Percentiles rank a stretch among this genome's conserved stretches.
Conservation (phyloP, 495 filamentous ascomycete species). For the Penicillium longicatenatum region DNA sequence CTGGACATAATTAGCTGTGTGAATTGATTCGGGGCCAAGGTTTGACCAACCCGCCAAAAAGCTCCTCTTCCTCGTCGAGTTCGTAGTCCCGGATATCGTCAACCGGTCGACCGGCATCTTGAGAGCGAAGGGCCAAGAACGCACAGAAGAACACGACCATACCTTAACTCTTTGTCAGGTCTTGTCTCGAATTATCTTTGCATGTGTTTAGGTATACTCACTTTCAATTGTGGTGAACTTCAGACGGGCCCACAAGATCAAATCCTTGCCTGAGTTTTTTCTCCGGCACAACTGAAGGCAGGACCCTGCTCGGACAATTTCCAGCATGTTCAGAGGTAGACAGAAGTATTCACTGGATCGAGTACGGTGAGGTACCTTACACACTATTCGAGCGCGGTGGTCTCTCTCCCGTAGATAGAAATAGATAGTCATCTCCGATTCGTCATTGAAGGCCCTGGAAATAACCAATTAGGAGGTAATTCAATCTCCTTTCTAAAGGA, state of each 20-base stretch:
- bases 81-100: slow-evolving; percentile 59
- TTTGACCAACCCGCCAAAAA: slow-evolving; percentile 66
- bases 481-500: not conserved
- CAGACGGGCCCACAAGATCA: slow-evolving; percentile 57
- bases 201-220: slow-evolving; percentile 28
- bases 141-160: slow-evolving; percentile 81
- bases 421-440: slow-evolving; percentile 52
- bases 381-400: slow-evolving; percentile 59
- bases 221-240: slow-evolving; percentile 61
- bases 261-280: slow-evolving; percentile 40
- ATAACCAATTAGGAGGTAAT: slow-evolving; percentile 3
- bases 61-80: slow-evolving; percentile 61
- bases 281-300: slow-evolving; percentile 58
- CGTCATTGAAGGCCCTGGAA: slow-evolving; percentile 37
- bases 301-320: slow-evolving; percentile 52
- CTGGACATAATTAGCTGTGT: slow-evolving; percentile 39
- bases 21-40: not conserved
- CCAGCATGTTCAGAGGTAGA: slow-evolving; percentile 53
- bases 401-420: slow-evolving; percentile 58
- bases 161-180: slow-evolving; percentile 31
- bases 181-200: not conserved
- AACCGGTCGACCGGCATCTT: slow-evolving; percentile 58
- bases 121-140: slow-evolving; percentile 72
- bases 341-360: slow-evolving; percentile 47
- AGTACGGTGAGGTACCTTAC: slow-evolving; percentile 44